Evolutionary conservation across 345 rosid species (phyloP), one percentile per base, ranked within the genome.

Genomic region (Brassica incana): DNA sequence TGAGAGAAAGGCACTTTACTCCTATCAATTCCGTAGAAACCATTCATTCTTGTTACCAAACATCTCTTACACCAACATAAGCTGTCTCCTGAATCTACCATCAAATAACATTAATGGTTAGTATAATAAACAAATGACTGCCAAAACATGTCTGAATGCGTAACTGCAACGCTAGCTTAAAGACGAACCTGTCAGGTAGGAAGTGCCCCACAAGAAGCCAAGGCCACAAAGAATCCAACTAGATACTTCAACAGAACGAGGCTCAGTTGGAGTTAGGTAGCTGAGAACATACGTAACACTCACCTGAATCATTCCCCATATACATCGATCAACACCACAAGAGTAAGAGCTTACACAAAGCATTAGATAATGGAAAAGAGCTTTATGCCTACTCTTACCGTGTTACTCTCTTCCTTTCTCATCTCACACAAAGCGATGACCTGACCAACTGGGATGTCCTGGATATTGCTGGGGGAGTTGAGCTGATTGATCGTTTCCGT

Each of bases 371-470:
- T 12, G 67, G 6, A 74, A 76, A 68, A 30, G 48, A 69, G 67
- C 40, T 76, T 76, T 38, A 73, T 64, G 43, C 29, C 20, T 71
- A 9, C 74, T 38, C 74, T 66, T 52, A 81, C 66, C 29, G 73
- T 78, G 61, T 83, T 80, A 86, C 80, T 79, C 80, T 79, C 32
- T 60, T 67, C 67, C 84, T 85, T 75, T 79, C 80, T 74, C 76
- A 82, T 73, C 79, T 95, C 99, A 95, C 98, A 91, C 98, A 78
- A 90, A 83, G 80, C 83, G 87, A 71, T 88, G 97, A 78, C 89
- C 84, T 8, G 87, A 75, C 98, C 98, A 89, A 71, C 84, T 77
- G 43, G 98, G 84, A 71, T 87, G 94, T 83, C 97, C 99, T 78
- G 86, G 91, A 86, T 87, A 86, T 80, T 90, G 96, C 84, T 86